A percentile compares a stretch with the other conserved stretches of the same genome.
These are phyloP conservation scores for Sungouiozyma ichnusensis DNA, from an alignment of 805 yeast species.

Conservation along the genomic window DNA sequence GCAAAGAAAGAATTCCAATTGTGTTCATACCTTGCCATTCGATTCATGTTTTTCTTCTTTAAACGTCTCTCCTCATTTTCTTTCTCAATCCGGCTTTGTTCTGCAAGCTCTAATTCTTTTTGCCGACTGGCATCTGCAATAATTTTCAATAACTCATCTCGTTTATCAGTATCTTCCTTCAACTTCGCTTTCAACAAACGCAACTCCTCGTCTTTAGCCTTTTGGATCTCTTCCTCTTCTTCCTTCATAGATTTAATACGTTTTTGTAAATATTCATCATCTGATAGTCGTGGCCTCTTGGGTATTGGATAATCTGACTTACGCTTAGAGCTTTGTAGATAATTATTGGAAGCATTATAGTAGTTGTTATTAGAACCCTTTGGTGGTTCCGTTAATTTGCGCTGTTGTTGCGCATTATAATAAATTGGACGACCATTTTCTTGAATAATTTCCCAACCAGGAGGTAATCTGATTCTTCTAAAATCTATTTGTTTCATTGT, in stretches of 20 bases:
- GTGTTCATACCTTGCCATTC: constrained; percentile 15
- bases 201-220: constrained; percentile 18
- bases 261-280: constrained; percentile 2
- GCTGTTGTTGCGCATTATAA: constrained; percentile 24
- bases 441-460: constrained; percentile 28
- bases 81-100: constrained; percentile 8
- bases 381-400: constrained; percentile 26
- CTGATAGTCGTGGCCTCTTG: neutral
- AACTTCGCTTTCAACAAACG: constrained; percentile 15
- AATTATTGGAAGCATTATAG: neutral
- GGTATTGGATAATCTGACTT: neutral
- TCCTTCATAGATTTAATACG: constrained; percentile 21
- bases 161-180: constrained; percentile 20
- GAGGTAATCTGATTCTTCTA: constrained; percentile 26
- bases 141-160: constrained; percentile 10
- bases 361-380: constrained; percentile 6
- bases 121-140: constrained; percentile 16
- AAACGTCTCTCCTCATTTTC: constrained; percentile 19
- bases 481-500: constrained; percentile 19
- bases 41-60: constrained; percentile 10
- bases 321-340: neutral
- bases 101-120: constrained; percentile 19
- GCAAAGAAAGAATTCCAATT: constrained; percentile 48
- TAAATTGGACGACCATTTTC: constrained; percentile 28
- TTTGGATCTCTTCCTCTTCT: constrained; percentile 17